phyloP scores from a whole-genome alignment of 2,329 filamentous ascomycete species.

The Xylaria digitata region DNA sequence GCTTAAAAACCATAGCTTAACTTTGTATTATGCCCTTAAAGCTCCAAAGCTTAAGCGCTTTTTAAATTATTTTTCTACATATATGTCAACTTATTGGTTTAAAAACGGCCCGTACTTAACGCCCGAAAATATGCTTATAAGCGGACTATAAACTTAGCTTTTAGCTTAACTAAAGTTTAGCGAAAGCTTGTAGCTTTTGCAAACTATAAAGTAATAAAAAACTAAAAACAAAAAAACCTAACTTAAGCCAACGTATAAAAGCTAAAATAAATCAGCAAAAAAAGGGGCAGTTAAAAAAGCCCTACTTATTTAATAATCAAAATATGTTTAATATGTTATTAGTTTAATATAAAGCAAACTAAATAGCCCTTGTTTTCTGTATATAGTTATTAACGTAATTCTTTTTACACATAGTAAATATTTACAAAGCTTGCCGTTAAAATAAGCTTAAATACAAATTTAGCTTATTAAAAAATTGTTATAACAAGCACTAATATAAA shows the following conservation, averaged over 20 bases:
- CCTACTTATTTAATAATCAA: not conserved
- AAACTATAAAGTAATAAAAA: slow-evolving; percentile 13
- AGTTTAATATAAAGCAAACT: not conserved
- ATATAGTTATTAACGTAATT: not conserved
- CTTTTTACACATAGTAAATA: not conserved
- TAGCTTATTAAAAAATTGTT: too few relatives aligned
- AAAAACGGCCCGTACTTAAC: slow-evolving; percentile 11
- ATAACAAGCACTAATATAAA: too few relatives aligned
- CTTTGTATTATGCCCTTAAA: slow-evolving; percentile 2
- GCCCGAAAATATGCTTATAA: slow-evolving; percentile 6
- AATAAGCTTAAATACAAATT: too few relatives aligned
- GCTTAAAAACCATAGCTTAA: slow-evolving; percentile 7
- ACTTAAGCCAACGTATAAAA: slow-evolving; percentile 11
- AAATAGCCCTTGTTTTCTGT: not conserved
- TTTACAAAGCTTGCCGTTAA: not conserved
- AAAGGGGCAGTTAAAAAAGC: not conserved
- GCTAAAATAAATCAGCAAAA: slow-evolving; percentile 9
- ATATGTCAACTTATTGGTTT: slow-evolving; percentile 3
- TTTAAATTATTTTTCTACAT: not conserved
- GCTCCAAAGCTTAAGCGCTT: not conserved
- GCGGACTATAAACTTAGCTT: slow-evolving; percentile 8
- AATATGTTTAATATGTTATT: not conserved
- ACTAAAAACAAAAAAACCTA: not conserved
- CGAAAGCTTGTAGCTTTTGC: slow-evolving; percentile 9
- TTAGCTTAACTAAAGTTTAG: slow-evolving; percentile 3